Evolutionary conservation across 306 rosid species (phyloP), one percentile per base, ranked within the genome.

Genomic region (Ziziphus jujuba): DNA sequence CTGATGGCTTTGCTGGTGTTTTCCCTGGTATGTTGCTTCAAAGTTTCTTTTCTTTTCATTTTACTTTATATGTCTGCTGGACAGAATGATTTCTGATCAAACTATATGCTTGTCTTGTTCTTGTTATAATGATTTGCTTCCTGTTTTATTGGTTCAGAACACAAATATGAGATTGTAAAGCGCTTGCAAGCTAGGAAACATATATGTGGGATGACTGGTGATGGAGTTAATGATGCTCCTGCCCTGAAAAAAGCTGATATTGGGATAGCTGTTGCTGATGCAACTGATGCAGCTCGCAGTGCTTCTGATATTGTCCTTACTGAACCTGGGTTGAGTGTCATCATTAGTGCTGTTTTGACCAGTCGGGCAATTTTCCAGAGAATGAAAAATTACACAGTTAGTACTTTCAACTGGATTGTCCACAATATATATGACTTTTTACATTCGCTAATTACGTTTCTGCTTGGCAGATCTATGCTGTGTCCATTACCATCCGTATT

Each of bases 241-340:
- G 98, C 98, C 40, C 98, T 93, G 13, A 93, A 93, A 74, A 93
- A 93, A 61, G 98, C 98, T n/a, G 98, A 93, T 78, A 93, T 93
- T 72, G 97, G 98, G 66, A 93, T 93, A 72, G 98, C 98, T 56
- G 98, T 93, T 64, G 97, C 98, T 66, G 98, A 93, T 81, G 98
- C 98, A 33, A 93, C 98, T 31, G 98, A 93, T 79, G 98, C 98
- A 11, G 98, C 98, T 71, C 98, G 98, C 5, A 90, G 98, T 84
- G 98, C 98, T 67, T 93, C 98, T 3, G 98, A 93, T 80, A 93
- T 93, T 75, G 98, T 93, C 61, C 82, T 93, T 61, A 93, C 98
- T 28, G 98, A 93, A 76, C 97, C 98, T 44, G 98, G 98, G 22
- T 90, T 93, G 20, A 93, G 98, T 61, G 98, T 93, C 68, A 93